Evolutionary conservation across 73 alveolate genomes (phyloP), one percentile per base, ranked within the genome.

Genomic region (Paraurostyla sp.): DNA sequence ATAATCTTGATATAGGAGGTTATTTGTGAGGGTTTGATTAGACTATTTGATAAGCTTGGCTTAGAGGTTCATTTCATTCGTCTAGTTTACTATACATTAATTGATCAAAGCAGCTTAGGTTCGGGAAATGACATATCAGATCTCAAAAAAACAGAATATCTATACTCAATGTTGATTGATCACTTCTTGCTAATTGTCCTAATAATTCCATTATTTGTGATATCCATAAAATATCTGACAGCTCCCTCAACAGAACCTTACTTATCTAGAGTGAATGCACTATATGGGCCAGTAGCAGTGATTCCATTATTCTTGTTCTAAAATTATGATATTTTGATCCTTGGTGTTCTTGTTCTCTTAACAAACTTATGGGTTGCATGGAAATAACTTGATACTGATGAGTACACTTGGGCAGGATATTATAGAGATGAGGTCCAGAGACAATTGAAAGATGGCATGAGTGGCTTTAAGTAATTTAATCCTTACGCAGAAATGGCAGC

Each of bases 301-400:
- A 29, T 78, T 6, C 89, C 89, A 0, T 23, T 78, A 13, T 78
- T 78, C 71, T 78, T 78, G 18, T 78, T 78, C 50, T 22, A 46
- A 1, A 54, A 78, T 36, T 78, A 52, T 46, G 89, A 78, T 45
- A 51, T 78, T 36, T 23, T 50, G 0, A n/a, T 54, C 25, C 33
- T 78, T 22, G 40, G 65, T 3, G 40, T n/a, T 4, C 20, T 52
- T 16, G 89, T 78, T 4, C 68, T 78, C 3, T 0, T 29, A 0
- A 7, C 42, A 4, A 78, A 78, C 33, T 41, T 78, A 50, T 73
- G 87, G 87, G 87, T 73, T 6, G 68, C 87, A 1, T 73, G 87
- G 87, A 73, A 48, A 50, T 30, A 73, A 50, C 18, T 73, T 7
- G 87, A 73, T 33, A 50, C 87, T 6, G 87, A 73, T 30, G 87